Conservation (phyloP, 768 basidiomycete species). For the Kwoniella europaea region DNA sequence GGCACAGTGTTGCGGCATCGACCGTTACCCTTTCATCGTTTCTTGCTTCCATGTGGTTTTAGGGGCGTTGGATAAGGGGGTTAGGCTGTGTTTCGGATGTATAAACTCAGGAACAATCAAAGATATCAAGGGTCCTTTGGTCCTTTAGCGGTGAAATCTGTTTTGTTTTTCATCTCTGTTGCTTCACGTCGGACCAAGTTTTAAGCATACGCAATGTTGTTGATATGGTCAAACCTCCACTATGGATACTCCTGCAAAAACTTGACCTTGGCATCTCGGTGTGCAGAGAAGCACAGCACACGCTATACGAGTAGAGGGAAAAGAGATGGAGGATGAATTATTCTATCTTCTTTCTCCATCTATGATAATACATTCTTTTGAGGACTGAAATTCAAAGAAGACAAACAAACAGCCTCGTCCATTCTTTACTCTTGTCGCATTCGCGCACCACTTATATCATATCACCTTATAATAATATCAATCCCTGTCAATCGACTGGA, state of each 20-base stretch:
- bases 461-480: constrained; percentile 1
- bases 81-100: background rate
- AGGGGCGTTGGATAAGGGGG: background rate
- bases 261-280: constrained; percentile 10
- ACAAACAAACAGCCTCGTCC: constrained; percentile 10
- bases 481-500: background rate
- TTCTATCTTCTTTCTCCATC: too few species aligned
- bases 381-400: background rate
- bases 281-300: background rate
- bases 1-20: background rate
- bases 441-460: background rate
- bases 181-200: background rate
- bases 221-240: background rate
- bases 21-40: background rate
- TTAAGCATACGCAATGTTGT: constrained; percentile 10
- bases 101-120: constrained; percentile 4
- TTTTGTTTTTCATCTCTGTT: background rate
- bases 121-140: background rate
- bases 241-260: background rate
- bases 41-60: background rate
- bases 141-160: background rate
- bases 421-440: background rate
- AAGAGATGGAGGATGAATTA: too few species aligned
- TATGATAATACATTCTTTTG: background rate
- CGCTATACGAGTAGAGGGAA: background rate